These are phyloP conservation scores for Penicillium roqueforti DNA, from an alignment of 495 filamentous ascomycete species.

Conservation along the genomic window DNA sequence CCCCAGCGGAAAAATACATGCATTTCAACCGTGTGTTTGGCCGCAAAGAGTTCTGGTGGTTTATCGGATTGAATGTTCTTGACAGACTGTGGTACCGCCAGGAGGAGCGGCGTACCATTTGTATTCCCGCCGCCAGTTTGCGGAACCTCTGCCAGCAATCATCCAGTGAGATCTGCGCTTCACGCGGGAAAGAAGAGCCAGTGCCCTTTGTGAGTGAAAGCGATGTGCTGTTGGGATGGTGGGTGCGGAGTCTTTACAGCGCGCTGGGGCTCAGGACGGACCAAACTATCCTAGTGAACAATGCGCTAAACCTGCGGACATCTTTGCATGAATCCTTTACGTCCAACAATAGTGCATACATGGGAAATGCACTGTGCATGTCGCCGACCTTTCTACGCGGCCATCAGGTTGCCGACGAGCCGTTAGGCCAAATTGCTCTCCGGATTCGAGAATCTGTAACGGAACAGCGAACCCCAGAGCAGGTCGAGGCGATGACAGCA, in stretches of 20 bases:
- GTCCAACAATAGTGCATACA: background rate
- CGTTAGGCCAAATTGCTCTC: background rate
- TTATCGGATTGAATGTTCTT: background rate
- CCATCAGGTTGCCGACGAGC: background rate
- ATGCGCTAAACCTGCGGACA: background rate
- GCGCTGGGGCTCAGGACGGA: background rate
- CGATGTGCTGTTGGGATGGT: background rate
- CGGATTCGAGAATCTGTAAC: background rate
- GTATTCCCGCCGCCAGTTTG: background rate
- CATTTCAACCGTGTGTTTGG: background rate
- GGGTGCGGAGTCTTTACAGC: background rate
- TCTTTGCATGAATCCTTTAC: background rate
- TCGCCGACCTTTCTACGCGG: background rate
- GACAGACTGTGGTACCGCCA: conserved; percentile 1
- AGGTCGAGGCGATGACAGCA: conserved; percentile 1
- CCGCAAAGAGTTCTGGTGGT: background rate
- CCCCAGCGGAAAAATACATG: background rate
- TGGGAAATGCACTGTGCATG: background rate
- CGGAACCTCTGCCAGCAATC: background rate
- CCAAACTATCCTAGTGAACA: background rate
- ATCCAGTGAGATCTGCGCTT: background rate
- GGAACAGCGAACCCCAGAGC: background rate
- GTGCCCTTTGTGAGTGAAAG: background rate
- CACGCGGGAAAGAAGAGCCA: background rate
- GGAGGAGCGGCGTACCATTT: background rate